Evolutionary conservation across 345 rosid genomes (phyloP).

Genomic region (Sonneratia caseolaris): DNA sequence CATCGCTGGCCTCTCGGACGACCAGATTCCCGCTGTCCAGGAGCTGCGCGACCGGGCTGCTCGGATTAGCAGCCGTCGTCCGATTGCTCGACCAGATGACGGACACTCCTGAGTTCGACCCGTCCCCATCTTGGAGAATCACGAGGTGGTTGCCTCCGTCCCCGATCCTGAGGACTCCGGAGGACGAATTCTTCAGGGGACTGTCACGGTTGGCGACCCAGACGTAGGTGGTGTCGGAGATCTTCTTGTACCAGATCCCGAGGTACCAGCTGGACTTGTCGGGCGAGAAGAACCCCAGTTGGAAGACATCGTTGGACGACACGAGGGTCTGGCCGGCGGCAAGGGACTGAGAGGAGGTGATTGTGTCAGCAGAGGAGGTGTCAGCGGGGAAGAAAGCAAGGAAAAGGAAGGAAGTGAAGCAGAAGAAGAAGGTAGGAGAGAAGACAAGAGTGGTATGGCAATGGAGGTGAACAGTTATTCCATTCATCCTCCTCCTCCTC

Average conservation of each 20-base stretch:
- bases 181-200: conserved; percentile 45
- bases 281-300: conserved; percentile 64
- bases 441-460: no score
- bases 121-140: conserved; percentile 14
- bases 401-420: conserved; percentile 9
- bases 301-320: conserved; percentile 44
- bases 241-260: conserved; percentile 72
- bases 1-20: conserved; percentile 28
- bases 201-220: conserved; percentile 88
- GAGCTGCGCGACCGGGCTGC: conserved; percentile 45
- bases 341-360: conserved; percentile 31
- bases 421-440: conserved; percentile 12
- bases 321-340: conserved; percentile 35
- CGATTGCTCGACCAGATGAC: conserved; percentile 53
- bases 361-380: conserved; percentile 32
- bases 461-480: neutral
- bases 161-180: conserved; percentile 28
- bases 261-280: conserved; percentile 35
- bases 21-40: conserved; percentile 64
- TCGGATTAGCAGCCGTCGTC: conserved; percentile 27
- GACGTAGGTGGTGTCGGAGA: conserved; percentile 42
- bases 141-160: conserved; percentile 23
- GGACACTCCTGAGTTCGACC: neutral
- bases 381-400: conserved; percentile 23
- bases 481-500: conserved; percentile 6